Evolutionary conservation across 371 early-diverging fungal genomes (phyloP), one percentile per base, ranked within the genome.

Genomic region (Blyttiomyces sp.): DNA sequence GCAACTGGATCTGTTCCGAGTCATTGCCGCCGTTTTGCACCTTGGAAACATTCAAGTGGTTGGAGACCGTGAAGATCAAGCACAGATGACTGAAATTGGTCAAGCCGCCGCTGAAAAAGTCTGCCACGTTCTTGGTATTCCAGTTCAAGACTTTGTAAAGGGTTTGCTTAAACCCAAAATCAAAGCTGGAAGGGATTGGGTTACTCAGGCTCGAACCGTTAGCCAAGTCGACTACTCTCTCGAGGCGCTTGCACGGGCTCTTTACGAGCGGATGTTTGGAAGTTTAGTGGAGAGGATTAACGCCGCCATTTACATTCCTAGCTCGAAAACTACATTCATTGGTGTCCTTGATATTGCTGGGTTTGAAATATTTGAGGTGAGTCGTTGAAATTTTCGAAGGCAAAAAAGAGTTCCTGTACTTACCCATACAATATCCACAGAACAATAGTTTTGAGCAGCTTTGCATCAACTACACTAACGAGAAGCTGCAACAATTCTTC

Each of bases 271-370:
- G 45, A 92, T 95, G 84, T 99, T 99, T 84, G 90, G 91, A 36
- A 80, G 79, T 48, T 79, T 99, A 11, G 93, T 99, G 33, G 81
- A 80, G 43, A 78, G 94, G 4, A 89, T 99, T 68, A 99, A 99
- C 70, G 64, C 66, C 11, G 89, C 93, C 0, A 83, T 99, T 60
- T 87, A 89, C 69, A 81, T 86, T 13, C 83, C 86, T 0, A 56
- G 72, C 27, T 78, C 82, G 33, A 87, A 86, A 69, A 72, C 84
- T 17, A 84, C 84, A 1, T 99, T 94, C 67, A 99, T 99, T 67
- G 99, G 99, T 43, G 98, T 99, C 5, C 76, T 99, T 21, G 99
- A 99, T 86, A 99, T 99, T 75, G 99, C 99, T 32, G 99, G 99
- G 3, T 99, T 99, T 77, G 99, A 99, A 76, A 99, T 99, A 50